phyloP scores from a whole-genome alignment of 306 rosid genomes.

The Amphicarpaea edgeworthii region DNA sequence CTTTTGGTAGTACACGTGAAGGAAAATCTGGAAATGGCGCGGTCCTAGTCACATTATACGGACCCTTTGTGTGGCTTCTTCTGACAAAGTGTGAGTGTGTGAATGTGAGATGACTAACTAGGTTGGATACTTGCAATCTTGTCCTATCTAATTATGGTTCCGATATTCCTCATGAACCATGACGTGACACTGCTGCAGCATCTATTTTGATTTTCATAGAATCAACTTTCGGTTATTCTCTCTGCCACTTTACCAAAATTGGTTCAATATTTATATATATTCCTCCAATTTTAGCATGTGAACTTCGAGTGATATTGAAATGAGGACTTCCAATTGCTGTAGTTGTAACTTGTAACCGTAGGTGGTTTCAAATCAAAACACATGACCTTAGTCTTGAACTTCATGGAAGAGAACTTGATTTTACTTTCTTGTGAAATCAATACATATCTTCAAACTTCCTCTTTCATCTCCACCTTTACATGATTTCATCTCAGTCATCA shows the following conservation, averaged over 20 bases:
- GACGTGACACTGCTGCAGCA: conserved; percentile 1
- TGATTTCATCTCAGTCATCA: not conserved
- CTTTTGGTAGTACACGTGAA: not conserved
- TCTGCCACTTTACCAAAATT: not conserved
- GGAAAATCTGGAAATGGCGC: not conserved
- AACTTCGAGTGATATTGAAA: no score
- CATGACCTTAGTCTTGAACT: not conserved
- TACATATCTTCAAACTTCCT: not conserved
- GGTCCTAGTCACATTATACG: not conserved
- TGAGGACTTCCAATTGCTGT: not conserved
- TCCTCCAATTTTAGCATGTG: not conserved
- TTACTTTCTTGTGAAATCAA: not conserved
- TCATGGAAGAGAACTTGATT: not conserved
- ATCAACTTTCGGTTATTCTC: conserved; percentile 23
- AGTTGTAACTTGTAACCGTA: not conserved
- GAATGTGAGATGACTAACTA: not conserved
- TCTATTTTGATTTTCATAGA: not conserved
- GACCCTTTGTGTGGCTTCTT: not conserved
- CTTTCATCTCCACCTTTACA: not conserved
- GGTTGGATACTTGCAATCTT: not conserved
- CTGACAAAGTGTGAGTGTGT: not conserved
- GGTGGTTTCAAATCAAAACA: not conserved
- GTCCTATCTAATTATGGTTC: not conserved
- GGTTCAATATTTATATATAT: not conserved
- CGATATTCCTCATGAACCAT: not conserved